These are phyloP conservation scores for Vitis hybrid DNA, from an alignment of 177 flowering plant species.

Conservation along the genomic window DNA sequence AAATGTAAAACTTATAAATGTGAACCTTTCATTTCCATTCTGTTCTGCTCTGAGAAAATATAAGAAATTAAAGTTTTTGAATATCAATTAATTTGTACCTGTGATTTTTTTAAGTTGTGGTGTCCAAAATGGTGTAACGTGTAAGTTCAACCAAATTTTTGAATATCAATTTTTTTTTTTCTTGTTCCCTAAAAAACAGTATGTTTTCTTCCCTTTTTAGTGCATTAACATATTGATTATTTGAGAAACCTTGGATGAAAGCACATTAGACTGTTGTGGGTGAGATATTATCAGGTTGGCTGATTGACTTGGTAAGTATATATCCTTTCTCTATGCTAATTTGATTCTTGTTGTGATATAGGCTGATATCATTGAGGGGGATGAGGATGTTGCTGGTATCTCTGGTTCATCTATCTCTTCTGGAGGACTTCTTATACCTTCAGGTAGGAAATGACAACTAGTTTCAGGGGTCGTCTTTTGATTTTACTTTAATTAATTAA, in stretches of 20 bases:
- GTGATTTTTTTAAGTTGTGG: not conserved
- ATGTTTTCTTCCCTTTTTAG: not conserved
- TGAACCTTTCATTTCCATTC: too few relatives aligned
- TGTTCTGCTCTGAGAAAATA: not conserved
- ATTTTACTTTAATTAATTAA: not conserved
- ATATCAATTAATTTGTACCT: not conserved
- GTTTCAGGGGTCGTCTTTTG: not conserved
- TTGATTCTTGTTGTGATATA: constrained; percentile 15
- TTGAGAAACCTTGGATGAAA: not conserved
- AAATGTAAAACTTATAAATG: too few relatives aligned
- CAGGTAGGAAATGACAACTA: constrained; percentile 30
- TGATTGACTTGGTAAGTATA: not conserved
- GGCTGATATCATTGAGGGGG: constrained; percentile 28
- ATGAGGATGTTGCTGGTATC: constrained; percentile 31
- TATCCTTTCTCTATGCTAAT: not conserved
- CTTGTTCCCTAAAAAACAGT: not conserved
- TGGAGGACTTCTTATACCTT: constrained; percentile 24
- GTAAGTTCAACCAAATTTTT: not conserved
- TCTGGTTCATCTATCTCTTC: constrained; percentile 35
- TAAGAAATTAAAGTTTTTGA: not conserved
- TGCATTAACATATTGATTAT: too few relatives aligned
- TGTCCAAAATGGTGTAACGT: too few relatives aligned
- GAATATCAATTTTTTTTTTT: too few relatives aligned
- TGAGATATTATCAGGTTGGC: not conserved
- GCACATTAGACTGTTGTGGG: not conserved